These are phyloP conservation scores for Ustilago loliicola DNA, from an alignment of 1,284 basidiomycete genomes.

Conservation along the genomic window DNA sequence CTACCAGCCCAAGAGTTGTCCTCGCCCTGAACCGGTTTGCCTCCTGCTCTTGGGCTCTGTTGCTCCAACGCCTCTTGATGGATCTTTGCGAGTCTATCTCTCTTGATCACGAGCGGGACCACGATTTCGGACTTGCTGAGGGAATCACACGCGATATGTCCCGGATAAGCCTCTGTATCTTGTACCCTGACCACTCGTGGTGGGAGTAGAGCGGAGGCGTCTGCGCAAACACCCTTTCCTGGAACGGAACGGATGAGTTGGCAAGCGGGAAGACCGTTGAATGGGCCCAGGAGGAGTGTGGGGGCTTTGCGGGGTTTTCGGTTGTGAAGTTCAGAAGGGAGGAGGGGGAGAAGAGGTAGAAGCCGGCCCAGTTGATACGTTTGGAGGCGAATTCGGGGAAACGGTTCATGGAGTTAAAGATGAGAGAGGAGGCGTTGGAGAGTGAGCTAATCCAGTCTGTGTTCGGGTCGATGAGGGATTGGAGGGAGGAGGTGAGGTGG, in stretches of 20 bases:
- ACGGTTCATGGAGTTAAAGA: constrained; percentile 66
- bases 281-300: constrained; percentile 70
- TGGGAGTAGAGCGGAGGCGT: constrained; percentile 63
- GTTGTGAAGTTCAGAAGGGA: constrained; percentile 45
- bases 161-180: constrained; percentile 69
- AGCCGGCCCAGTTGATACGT: constrained; percentile 70
- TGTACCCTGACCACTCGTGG: constrained; percentile 66
- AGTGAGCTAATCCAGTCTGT: constrained; percentile 67
- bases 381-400: constrained; percentile 59
- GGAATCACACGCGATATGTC: constrained; percentile 72
- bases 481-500: constrained; percentile 65
- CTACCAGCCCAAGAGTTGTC: constrained; percentile 60
- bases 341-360: constrained; percentile 71
- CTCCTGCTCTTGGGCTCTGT: constrained; percentile 12
- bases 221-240: constrained; percentile 71
- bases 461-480: constrained; percentile 61
- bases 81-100: constrained; percentile 31
- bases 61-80: constrained; percentile 38
- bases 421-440: constrained; percentile 64
- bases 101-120: constrained; percentile 66
- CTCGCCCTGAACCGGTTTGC: background rate
- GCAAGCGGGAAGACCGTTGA: constrained; percentile 72
- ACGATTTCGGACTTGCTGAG: constrained; percentile 71
- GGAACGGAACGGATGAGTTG: constrained; percentile 65
- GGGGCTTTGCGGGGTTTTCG: constrained; percentile 22